Conservation (phyloP, 352 stramenopile species). For the Pythium periplocum region DNA sequence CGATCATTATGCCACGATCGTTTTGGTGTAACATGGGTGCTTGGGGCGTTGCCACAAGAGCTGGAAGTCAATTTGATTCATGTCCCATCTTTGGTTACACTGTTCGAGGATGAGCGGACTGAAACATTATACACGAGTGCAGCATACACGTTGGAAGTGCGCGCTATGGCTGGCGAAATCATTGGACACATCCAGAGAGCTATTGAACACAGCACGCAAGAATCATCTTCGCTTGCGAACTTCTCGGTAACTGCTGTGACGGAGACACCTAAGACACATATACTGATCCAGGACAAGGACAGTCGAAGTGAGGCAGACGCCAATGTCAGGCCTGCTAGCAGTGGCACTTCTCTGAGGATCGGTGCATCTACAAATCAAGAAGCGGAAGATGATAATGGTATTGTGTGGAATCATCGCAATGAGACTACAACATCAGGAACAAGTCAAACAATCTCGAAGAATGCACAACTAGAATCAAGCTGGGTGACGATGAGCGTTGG, state of each 20-base stretch:
- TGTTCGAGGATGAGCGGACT: conserved; percentile 10
- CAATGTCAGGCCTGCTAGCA: too few species aligned
- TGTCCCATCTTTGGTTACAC: conserved; percentile 3
- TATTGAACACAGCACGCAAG: neutral
- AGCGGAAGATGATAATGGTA: too few species aligned
- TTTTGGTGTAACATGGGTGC: conserved; percentile 7
- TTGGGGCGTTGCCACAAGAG: conserved; percentile 10
- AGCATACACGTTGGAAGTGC: conserved; percentile 1
- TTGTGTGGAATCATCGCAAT: neutral
- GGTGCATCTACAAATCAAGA: too few species aligned
- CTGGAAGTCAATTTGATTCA: conserved; percentile 1
- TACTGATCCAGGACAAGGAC: neutral
- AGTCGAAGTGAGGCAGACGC: too few species aligned
- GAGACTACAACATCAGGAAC: neutral
- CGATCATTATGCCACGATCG: conserved; percentile 14
- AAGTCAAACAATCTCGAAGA: conserved; percentile 3
- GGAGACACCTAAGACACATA: neutral
- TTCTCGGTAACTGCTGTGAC: conserved; percentile 2
- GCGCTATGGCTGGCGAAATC: conserved; percentile 5
- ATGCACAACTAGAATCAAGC: neutral
- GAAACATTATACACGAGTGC: too few species aligned
- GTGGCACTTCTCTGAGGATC: too few species aligned
- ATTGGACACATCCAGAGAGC: conserved; percentile 4
- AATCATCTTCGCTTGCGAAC: conserved; percentile 2
- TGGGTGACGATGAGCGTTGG: conserved; percentile 19